Percentiles rank a stretch among this genome's conserved stretches.
Conservation (phyloP, 2,329 filamentous ascomycete genomes). For the Cytospora piceicola region DNA sequence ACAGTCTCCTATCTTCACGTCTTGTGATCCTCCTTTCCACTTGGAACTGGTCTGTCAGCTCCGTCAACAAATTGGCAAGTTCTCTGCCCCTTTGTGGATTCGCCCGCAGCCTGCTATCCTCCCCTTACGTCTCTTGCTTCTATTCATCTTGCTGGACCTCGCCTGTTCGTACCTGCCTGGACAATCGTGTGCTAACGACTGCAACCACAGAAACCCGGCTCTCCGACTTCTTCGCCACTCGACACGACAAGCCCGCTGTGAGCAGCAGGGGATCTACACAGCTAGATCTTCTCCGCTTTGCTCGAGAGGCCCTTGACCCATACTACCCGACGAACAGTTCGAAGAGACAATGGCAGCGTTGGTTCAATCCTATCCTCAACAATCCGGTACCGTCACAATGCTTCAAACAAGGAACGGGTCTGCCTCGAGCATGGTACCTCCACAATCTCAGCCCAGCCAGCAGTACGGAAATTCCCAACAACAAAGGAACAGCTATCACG, state of each 20-base stretch:
- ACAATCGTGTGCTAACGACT: constrained; percentile 5
- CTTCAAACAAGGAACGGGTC: constrained; percentile 74
- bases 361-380: constrained; percentile 80
- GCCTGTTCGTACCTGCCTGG: neutral
- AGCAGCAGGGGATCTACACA: constrained; percentile 2
- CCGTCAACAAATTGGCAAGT: constrained; percentile 28
- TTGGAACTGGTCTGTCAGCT: constrained; percentile 18
- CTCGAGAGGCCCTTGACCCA: constrained; percentile 30
- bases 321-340: constrained; percentile 34
- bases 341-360: constrained; percentile 75
- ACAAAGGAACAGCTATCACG: constrained; percentile 56
- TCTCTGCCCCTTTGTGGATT: neutral
- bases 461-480: constrained; percentile 53
- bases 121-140: neutral
- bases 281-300: constrained; percentile 6
- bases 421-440: constrained; percentile 61
- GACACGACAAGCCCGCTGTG: constrained; percentile 2
- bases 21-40: constrained; percentile 13
- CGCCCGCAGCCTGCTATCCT: neutral
- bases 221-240: neutral
- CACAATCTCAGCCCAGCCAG: constrained; percentile 54
- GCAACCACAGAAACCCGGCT: constrained; percentile 4
- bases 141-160: neutral
- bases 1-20: constrained; percentile 38
- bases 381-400: constrained; percentile 73